A percentile compares a stretch with the other conserved stretches of the same genome.
phyloP scores from a whole-genome alignment of 148 eudicot species.

The Fagopyrum esculentum region DNA sequence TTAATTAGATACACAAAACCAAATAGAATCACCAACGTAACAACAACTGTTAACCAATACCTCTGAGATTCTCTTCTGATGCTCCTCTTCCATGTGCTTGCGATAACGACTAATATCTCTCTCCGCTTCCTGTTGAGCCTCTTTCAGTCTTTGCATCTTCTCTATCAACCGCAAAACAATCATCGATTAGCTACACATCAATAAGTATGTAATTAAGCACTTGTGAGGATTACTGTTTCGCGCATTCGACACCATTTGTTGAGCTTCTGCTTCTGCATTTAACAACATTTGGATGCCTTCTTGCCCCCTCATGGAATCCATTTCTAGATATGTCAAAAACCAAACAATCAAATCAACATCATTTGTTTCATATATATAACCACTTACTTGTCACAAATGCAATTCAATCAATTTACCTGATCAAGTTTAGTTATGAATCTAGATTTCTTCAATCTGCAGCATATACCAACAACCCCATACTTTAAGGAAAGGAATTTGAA shows the following conservation, averaged over 20 bases:
- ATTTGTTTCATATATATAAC: too few relatives aligned
- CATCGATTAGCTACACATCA: neutral
- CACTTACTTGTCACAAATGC: too few relatives aligned
- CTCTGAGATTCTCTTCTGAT: constrained; percentile 38
- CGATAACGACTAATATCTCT: constrained; percentile 38
- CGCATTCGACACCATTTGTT: constrained; percentile 45
- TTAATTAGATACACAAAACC: neutral
- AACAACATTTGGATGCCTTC: constrained; percentile 61
- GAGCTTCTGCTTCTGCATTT: constrained; percentile 64
- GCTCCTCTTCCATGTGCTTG: constrained; percentile 43
- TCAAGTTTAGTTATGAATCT: too few relatives aligned
- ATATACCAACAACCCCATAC: too few relatives aligned
- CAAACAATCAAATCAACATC: too few relatives aligned
- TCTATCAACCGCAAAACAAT: constrained; percentile 18
- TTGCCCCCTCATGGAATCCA: constrained; percentile 53
- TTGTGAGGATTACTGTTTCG: constrained; percentile 33
- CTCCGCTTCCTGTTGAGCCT: constrained; percentile 61
- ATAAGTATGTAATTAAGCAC: neutral
- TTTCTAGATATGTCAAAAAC: constrained; percentile 7
- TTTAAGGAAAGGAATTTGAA: too few relatives aligned
- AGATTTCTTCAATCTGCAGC: too few relatives aligned
- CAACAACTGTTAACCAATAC: constrained; percentile 16
- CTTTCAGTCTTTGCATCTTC: constrained; percentile 40
- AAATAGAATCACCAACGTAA: neutral
- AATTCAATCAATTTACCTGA: too few relatives aligned